These are phyloP conservation scores for Phlebiopsis flavidoalba DNA, from an alignment of 768 basidiomycete species.

Conservation along the genomic window DNA sequence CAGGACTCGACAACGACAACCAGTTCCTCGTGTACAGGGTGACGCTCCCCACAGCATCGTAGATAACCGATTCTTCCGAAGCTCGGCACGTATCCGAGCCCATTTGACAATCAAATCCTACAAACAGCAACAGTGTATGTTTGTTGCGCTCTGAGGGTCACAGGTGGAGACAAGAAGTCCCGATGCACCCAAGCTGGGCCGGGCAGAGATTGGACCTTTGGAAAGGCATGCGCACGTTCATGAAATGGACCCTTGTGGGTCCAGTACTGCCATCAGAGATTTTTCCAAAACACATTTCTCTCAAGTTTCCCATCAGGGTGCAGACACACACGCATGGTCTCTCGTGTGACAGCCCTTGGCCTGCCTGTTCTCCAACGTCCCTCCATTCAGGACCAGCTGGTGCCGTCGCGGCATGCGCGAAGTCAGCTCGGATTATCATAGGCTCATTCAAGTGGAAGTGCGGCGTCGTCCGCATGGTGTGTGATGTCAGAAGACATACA, in stretches of 20 bases:
- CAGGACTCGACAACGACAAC: slow-evolving; percentile 50
- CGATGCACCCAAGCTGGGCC: background rate
- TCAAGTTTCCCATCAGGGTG: background rate
- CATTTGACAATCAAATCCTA: background rate
- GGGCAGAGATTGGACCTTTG: background rate
- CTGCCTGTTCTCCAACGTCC: background rate
- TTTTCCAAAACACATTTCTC: background rate
- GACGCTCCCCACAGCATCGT: slow-evolving; percentile 37
- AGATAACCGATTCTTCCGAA: background rate
- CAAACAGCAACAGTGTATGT: background rate
- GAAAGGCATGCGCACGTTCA: background rate
- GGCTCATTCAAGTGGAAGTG: background rate
- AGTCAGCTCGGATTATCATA: background rate
- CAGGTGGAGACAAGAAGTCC: background rate
- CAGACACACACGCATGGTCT: background rate
- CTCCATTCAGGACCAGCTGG: background rate
- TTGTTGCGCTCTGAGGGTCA: background rate
- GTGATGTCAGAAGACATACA: background rate
- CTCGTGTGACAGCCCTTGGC: background rate
- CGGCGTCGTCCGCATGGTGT: background rate
- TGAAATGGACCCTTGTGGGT: background rate
- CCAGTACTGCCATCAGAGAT: background rate
- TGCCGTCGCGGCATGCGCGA: background rate
- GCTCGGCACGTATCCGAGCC: too few species aligned
- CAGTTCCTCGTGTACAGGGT: slow-evolving; percentile 60